phyloP scores from a whole-genome alignment of 345 rosid species.

The Passiflora organensis region DNA sequence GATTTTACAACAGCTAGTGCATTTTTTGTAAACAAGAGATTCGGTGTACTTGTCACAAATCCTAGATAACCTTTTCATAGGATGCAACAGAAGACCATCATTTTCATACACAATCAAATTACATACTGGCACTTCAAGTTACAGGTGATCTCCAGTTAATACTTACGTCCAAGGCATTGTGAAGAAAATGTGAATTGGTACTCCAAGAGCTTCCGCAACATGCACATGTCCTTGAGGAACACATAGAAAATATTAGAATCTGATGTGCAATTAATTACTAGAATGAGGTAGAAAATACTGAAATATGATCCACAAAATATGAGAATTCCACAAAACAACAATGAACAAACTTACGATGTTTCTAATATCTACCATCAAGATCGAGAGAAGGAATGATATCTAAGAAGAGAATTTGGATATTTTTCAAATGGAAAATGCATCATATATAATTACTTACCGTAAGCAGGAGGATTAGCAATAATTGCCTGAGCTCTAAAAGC shows the following conservation, averaged over 20 bases:
- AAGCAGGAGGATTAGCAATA: conserved; percentile 97
- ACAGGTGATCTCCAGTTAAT: conserved; percentile 6
- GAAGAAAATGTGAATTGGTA: conserved; percentile 96
- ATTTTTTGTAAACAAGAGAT: no score
- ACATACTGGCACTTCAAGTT: not conserved
- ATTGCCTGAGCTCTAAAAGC: conserved; percentile 93
- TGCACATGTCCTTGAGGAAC: conserved; percentile 80
- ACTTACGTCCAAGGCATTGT: conserved; percentile 99
- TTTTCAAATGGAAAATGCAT: not conserved
- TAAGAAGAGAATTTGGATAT: not conserved
- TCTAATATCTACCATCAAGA: no score
- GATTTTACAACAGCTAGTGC: no score
- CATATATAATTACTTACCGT: conserved; percentile 44
- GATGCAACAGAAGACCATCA: not conserved
- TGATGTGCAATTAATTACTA: no score
- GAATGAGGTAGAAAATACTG: no score
- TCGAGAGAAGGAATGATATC: no score
- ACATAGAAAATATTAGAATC: not conserved
- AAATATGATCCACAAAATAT: no score
- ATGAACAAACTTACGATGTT: no score
- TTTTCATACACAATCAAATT: not conserved
- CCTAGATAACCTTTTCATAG: no score
- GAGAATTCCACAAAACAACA: no score
- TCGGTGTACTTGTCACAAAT: no score
- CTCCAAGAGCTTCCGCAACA: conserved; percentile 96